These are phyloP conservation scores for Eucalyptus sp. DNA, from an alignment of 345 rosid species.

Conservation along the genomic window DNA sequence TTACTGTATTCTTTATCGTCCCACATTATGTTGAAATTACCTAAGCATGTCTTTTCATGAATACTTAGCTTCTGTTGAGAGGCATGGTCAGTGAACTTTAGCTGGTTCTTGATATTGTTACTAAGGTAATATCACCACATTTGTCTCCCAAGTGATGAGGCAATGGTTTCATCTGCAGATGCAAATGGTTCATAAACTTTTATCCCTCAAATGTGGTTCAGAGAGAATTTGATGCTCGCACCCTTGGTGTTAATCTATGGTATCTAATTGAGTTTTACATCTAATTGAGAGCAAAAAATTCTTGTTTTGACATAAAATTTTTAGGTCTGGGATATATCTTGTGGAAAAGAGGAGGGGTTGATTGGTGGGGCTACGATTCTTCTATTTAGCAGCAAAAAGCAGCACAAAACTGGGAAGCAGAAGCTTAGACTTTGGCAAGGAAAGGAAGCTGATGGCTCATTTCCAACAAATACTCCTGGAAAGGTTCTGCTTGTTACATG, in stretches of 20 bases:
- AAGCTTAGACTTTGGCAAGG: constrained; percentile 91
- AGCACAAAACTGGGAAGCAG: constrained; percentile 89
- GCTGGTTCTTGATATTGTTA: not conserved
- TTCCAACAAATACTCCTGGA: constrained; percentile 81
- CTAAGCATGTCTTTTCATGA: not conserved
- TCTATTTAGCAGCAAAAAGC: constrained; percentile 79
- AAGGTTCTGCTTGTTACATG: constrained; percentile 37
- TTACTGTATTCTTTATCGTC: not conserved
- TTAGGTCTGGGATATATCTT: constrained; percentile 93
- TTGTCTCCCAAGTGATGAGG: not conserved
- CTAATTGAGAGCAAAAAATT: not conserved
- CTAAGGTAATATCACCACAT: not conserved
- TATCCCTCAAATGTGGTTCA: not conserved
- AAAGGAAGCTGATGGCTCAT: constrained; percentile 87
- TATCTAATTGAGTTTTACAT: not conserved
- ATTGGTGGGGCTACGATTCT: constrained; percentile 89
- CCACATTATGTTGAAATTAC: not conserved
- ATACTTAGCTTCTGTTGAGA: not conserved
- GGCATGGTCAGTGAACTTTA: not conserved
- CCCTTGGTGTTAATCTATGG: not conserved
- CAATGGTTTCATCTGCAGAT: not conserved
- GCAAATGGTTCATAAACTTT: not conserved
- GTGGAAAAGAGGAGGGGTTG: constrained; percentile 67
- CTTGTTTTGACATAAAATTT: not conserved
- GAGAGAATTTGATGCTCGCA: not conserved